Percentiles rank a stretch among this genome's conserved stretches.
Conservation (phyloP, 768 basidiomycete genomes). For the Agrocybe chaxingu region DNA sequence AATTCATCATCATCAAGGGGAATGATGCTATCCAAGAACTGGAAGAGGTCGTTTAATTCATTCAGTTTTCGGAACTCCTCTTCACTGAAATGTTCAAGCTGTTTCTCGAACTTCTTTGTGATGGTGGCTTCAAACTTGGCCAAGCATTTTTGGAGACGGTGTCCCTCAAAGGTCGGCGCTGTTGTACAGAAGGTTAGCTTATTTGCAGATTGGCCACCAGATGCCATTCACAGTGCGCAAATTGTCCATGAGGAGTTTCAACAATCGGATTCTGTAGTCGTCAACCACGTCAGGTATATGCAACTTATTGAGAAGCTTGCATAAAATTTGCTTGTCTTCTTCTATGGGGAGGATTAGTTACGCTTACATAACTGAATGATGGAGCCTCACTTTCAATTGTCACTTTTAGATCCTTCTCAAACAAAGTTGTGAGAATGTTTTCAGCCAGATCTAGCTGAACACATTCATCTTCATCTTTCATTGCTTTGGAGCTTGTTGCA, state of each 20-base stretch:
- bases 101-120: slow-evolving; percentile 67
- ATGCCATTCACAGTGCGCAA: slow-evolving; percentile 46
- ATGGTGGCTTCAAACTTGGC: slow-evolving; percentile 65
- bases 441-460: slow-evolving; percentile 56
- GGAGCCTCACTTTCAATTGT: slow-evolving; percentile 21
- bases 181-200: slow-evolving; percentile 1
- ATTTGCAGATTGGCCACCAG: neutral
- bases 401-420: slow-evolving; percentile 34
- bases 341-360: slow-evolving; percentile 32
- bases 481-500: slow-evolving; percentile 15
- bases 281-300: slow-evolving; percentile 70
- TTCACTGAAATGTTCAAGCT: slow-evolving; percentile 69
- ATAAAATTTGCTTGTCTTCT: slow-evolving; percentile 64
- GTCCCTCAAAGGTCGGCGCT: slow-evolving; percentile 50
- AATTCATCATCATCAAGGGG: slow-evolving; percentile 64
- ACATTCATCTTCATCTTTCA: slow-evolving; percentile 20
- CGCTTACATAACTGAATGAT: neutral
- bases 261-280: slow-evolving; percentile 60
- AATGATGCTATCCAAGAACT: slow-evolving; percentile 69
- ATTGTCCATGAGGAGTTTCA: slow-evolving; percentile 61
- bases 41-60: slow-evolving; percentile 60
- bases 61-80: slow-evolving; percentile 67
- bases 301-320: slow-evolving; percentile 61
- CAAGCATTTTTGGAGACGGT: slow-evolving; percentile 65
- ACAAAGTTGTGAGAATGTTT: slow-evolving; percentile 44